Evolutionary conservation across 352 stramenopile genomes (phyloP), one percentile per base, ranked within the genome.

Genomic region (Phytophthora cactorum): DNA sequence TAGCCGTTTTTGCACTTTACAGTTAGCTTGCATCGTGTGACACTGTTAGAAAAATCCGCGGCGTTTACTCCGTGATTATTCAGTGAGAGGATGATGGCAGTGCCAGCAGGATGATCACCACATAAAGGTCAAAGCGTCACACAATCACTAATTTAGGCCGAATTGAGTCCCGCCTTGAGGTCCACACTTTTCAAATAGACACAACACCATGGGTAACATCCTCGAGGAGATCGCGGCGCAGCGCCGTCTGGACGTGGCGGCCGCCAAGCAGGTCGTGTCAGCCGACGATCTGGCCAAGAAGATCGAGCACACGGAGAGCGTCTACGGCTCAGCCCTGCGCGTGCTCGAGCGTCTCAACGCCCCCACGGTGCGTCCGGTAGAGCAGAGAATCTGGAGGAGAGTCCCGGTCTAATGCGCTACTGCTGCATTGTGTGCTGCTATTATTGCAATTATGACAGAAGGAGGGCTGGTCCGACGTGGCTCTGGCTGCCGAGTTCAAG

Each of bases 401-500:
- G 22, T 31, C 12, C 8, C n/a, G 17, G 28, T 46, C 52, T 58
- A 36, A 47, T 27, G 3, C 12, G 17, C 38, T 55, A 29, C 27
- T 22, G 22, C 52, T 75, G 29, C 34, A 17, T 65, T 59, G 25
- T 54, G 1, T 75, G n/a, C 2, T 52, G 51, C 22, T 68, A 25
- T 52, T 55, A 45, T 53, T 64, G 34, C 12, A 46, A 52, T 47
- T 50, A 41, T 44, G 39, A 27, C 63, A 92, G 84, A 81, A 77
- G 17, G 62, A 75, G 29, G 81, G 83, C 9, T 92, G 82, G 72
- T 79, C 75, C 28, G 63, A 85, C 41, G 89, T 99, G 68, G 92
- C 95, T 27, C 83, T 99, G 17, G 98, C 98, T 1, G 97, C 97
- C 12, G 98, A 99, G 83, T 99, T 99, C 81, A 99, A 99, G 81